Percentiles rank a stretch among this genome's conserved stretches.
Evolutionary conservation across 2,329 filamentous ascomycete genomes (phyloP).

Genomic region (Paraphaeosphaeria sporulosa): DNA sequence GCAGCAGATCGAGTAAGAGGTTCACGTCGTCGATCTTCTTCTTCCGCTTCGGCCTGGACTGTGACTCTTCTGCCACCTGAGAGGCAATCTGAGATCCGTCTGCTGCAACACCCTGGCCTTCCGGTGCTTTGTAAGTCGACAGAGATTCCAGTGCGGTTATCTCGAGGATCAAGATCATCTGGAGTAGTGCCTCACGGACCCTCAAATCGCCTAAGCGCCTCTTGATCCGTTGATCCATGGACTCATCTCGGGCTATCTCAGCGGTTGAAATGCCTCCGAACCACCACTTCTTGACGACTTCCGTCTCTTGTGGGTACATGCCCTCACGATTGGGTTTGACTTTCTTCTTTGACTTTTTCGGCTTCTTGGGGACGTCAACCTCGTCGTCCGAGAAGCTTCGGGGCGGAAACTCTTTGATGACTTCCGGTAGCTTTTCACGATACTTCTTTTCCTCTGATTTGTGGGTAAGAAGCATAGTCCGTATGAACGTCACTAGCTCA

Average conservation of each 20-base stretch:
- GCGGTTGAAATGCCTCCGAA: conserved; percentile 52
- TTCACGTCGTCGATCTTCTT: conserved; percentile 73
- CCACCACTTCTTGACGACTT: conserved; percentile 76
- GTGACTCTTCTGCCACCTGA: conserved; percentile 20
- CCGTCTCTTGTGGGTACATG: conserved; percentile 72
- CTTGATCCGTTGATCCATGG: conserved; percentile 62
- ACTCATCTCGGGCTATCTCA: conserved; percentile 41
- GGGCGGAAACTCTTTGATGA: conserved; percentile 66
- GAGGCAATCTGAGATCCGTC: conserved; percentile 18
- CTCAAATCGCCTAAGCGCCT: conserved; percentile 71
- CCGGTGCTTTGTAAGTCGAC: conserved; percentile 44
- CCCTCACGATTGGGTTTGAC: conserved; percentile 70
- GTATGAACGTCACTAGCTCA: conserved; percentile 73
- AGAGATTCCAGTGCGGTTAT: conserved; percentile 72
- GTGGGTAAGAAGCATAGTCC: conserved; percentile 70
- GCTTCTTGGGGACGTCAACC: conserved; percentile 38
- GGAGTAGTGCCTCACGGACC: conserved; percentile 79
- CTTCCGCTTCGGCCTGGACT: conserved; percentile 44
- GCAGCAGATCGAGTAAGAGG: conserved; percentile 73
- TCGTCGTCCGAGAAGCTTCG: conserved; percentile 54
- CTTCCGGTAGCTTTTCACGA: conserved; percentile 70
- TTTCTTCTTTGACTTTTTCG: conserved; percentile 54
- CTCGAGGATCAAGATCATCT: conserved; percentile 81
- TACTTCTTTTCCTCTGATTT: conserved; percentile 81
- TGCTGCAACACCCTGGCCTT: conserved; percentile 10